phyloP scores from a whole-genome alignment of 2,329 filamentous ascomycete genomes.

The Raffaelea albimanens region DNA sequence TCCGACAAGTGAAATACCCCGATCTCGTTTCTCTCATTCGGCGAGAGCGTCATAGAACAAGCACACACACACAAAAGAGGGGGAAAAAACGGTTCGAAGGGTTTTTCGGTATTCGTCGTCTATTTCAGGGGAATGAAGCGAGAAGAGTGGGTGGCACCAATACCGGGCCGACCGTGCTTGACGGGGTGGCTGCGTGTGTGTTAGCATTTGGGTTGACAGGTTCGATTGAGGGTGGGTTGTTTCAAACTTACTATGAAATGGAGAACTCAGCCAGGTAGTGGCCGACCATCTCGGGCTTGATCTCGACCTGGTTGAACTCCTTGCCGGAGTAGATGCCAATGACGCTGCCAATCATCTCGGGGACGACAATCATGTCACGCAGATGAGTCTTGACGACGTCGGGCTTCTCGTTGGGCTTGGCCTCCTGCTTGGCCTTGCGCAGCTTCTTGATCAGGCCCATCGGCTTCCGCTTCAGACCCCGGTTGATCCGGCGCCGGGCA shows the following conservation, averaged over 20 bases:
- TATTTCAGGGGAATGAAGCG: constrained; percentile 99
- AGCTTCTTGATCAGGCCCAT: constrained; percentile 99
- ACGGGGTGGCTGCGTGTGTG: constrained; percentile 72
- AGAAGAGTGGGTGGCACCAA: constrained; percentile 99
- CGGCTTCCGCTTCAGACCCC: constrained; percentile 98
- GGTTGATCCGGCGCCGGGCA: constrained; percentile 98
- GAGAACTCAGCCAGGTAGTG: constrained; percentile 99
- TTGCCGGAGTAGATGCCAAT: constrained; percentile 99
- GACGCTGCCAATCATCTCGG: constrained; percentile 98
- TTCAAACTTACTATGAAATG: constrained; percentile 89
- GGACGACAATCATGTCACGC: constrained; percentile 99
- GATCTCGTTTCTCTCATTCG: neutral
- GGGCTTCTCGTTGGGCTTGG: constrained; percentile 99
- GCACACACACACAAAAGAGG: too few species aligned
- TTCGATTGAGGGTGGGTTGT: neutral
- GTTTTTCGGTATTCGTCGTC: constrained; percentile 27
- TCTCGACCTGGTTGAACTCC: constrained; percentile 99
- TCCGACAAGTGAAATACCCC: neutral
- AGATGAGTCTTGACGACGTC: constrained; percentile 99
- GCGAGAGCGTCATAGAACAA: neutral
- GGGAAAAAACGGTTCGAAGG: neutral
- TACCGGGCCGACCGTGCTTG: constrained; percentile 99
- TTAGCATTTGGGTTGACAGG: too few species aligned
- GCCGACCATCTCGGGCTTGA: constrained; percentile 99
- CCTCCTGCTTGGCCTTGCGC: constrained; percentile 98